Evolutionary conservation across 2,329 filamentous ascomycete species (phyloP), one percentile per base, ranked within the genome.

Genomic region (Hypoxylon sp.): DNA sequence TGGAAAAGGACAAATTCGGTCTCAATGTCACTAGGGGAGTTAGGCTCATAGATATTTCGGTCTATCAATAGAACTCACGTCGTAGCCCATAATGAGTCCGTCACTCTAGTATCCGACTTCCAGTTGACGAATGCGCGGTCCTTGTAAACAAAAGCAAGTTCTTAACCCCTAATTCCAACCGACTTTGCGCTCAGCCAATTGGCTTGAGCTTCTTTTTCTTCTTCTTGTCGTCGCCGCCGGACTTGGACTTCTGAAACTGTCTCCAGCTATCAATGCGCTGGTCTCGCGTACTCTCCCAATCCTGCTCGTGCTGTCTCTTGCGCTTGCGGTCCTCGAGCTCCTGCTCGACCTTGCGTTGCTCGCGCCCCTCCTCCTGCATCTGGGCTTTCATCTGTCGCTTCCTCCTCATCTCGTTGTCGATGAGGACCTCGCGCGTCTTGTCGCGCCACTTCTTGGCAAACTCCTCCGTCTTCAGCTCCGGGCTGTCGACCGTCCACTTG

Each of bases 361-460:
- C 91, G 60, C 96, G 86, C 5, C 96, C 96, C 80, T 99, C 95
- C 80, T 99, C 96, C 81, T 97, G 93, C 90, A 99, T 91, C 84
- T 96, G 92, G 43, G 93, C 96, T 83, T 97, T 97, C 79, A 95
- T 80, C 85, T 97, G 94, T 72, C 94, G 87, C 66, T 93, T 86
- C 60, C 93, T 86, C 57, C 96, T 87, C 75, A 94, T 88, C 82
- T 98, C 96, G 78, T 97, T 95, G 76, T 99, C 96, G 75, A 98
- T 89, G 72, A 99, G 87, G 48, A 99, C 96, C 77, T 91, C 88
- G 73, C 93, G 91, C 11, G 93, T 89, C 87, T 98, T 98, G 79
- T 94, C 90, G 73, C 93, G 89, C 96, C 96, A 99, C 78, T 92
- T 90, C 74, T 87, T 87, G 72, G 90, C 90, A 78, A 98, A 98